Evolutionary conservation across 345 rosid species (phyloP), one percentile per base, ranked within the genome.

Genomic region (Hibiscus syriacus): DNA sequence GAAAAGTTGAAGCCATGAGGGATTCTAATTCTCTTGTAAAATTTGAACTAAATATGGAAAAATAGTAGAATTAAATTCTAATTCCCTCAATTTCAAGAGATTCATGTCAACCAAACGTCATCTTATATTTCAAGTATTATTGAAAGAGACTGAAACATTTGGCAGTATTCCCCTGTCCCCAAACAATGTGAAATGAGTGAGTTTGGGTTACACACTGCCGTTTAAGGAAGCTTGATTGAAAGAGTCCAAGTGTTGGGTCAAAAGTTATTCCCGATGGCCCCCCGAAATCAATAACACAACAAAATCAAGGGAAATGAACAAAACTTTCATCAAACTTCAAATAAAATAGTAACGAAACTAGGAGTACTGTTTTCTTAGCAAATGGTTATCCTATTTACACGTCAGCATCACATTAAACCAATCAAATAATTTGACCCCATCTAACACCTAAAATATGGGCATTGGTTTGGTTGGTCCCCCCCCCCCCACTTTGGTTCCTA

Each of bases 401-500:
- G 54, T 49, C 54, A 49, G 23, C 25, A 49, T 7, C 54, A 49
- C 25, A 20, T 49, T 49, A 49, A 19, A 49, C 54, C 54, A 49
- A 17, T 49, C 54, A 49, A 49, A 49, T 45, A 49, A 49, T 49
- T 49, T 49, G 54, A 49, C 25, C 54, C n/a, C 49, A 43, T 43
- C 13, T 12, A 41, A 41, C 46, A 41, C 46, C 46, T 5, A 14
- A 16, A 16, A 4, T 16, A 45, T 38, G 8, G 19, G 11, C n/a
- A n/a, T n/a, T n/a, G 48, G 25, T 6, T 3, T 30, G 23, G 34
- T 25, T 25, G 26, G 65, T 16, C 17, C 45, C 52, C 72, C 70
- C 17, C 45, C 52, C 72, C 70, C 68, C 22, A 6, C 36, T 38
- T 32, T 17, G 54, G 22, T 60, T 30, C 41, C 59, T 32, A 69